These are phyloP conservation scores for Lasiodiplodia citricola DNA, from an alignment of 2,329 filamentous ascomycete genomes.

Conservation along the genomic window DNA sequence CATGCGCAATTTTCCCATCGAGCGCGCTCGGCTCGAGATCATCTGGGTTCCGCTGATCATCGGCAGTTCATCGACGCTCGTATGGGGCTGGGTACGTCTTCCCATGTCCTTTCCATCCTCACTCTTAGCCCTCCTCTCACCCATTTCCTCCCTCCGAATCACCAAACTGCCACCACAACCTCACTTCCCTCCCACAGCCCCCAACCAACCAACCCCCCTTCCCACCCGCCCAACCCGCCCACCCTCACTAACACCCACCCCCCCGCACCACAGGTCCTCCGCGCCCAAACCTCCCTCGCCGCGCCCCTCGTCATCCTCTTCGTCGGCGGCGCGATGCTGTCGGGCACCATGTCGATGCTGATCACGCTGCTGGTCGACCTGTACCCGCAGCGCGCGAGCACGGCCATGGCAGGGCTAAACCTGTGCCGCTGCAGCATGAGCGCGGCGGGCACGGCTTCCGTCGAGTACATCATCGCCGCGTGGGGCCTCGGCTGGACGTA, in stretches of 20 bases:
- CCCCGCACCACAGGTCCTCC: not conserved
- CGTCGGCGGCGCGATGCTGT: slow-evolving; percentile 60
- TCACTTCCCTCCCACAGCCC: no score
- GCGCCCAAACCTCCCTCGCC: slow-evolving; percentile 29
- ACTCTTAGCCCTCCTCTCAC: not conserved
- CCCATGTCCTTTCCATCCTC: not conserved
- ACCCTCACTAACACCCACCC: not conserved
- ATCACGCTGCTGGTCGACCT: slow-evolving; percentile 54
- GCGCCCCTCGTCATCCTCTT: slow-evolving; percentile 55
- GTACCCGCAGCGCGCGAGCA: slow-evolving; percentile 46
- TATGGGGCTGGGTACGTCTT: slow-evolving; percentile 50
- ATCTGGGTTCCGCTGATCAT: slow-evolving; percentile 45
- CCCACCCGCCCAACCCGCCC: no score
- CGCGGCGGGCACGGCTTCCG: slow-evolving; percentile 37
- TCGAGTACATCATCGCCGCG: slow-evolving; percentile 38
- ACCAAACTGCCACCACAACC: no score
- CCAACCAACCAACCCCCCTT: no score
- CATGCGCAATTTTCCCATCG: slow-evolving; percentile 59
- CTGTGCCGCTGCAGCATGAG: slow-evolving; percentile 38
- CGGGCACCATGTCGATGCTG: slow-evolving; percentile 55
- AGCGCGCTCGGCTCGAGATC: slow-evolving; percentile 49
- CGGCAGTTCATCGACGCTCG: slow-evolving; percentile 39
- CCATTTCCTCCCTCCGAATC: not conserved
- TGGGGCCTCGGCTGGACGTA: slow-evolving; percentile 45
- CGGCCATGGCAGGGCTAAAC: slow-evolving; percentile 47